These are phyloP conservation scores for Petunia hybrid DNA, from an alignment of 305 asterid species.

Conservation along the genomic window DNA sequence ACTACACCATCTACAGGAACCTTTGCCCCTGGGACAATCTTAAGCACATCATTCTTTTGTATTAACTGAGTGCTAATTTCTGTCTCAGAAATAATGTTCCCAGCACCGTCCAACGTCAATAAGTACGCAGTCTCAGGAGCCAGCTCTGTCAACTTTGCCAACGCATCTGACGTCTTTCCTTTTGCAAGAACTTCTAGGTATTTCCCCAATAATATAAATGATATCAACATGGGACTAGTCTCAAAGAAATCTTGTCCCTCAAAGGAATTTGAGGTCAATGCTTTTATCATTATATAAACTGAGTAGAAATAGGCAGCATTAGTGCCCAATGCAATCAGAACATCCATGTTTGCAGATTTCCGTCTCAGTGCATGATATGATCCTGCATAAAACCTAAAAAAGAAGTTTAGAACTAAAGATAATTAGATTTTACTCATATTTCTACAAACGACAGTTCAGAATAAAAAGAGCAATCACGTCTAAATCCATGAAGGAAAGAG, in stretches of 20 bases:
- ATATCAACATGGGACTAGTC: slow-evolving; percentile 98
- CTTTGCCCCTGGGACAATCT: slow-evolving; percentile 92
- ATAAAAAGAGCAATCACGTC: neutral
- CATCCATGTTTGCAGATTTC: slow-evolving; percentile 97
- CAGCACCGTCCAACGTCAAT: slow-evolving; percentile 74
- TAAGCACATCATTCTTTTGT: slow-evolving; percentile 81
- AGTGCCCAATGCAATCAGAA: slow-evolving; percentile 97
- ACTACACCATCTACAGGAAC: slow-evolving; percentile 93
- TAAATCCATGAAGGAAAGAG: slow-evolving; percentile 20
- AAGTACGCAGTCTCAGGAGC: slow-evolving; percentile 91
- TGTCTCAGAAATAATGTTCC: slow-evolving; percentile 74
- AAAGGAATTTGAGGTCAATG: slow-evolving; percentile 68
- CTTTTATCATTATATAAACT: slow-evolving; percentile 74
- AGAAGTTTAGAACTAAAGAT: slow-evolving; percentile 24
- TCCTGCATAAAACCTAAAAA: slow-evolving; percentile 89
- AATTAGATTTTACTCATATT: neutral
- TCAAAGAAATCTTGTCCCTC: slow-evolving; percentile 97
- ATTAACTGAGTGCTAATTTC: slow-evolving; percentile 82
- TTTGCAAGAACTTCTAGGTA: slow-evolving; percentile 93
- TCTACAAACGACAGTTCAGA: neutral
- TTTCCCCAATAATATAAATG: slow-evolving; percentile 94
- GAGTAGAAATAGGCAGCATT: slow-evolving; percentile 98
- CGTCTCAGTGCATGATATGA: slow-evolving; percentile 87
- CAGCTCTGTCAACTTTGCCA: slow-evolving; percentile 88
- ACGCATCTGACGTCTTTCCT: slow-evolving; percentile 95